Conservation (phyloP, 352 stramenopile genomes). For the Phytophthora sojae region DNA sequence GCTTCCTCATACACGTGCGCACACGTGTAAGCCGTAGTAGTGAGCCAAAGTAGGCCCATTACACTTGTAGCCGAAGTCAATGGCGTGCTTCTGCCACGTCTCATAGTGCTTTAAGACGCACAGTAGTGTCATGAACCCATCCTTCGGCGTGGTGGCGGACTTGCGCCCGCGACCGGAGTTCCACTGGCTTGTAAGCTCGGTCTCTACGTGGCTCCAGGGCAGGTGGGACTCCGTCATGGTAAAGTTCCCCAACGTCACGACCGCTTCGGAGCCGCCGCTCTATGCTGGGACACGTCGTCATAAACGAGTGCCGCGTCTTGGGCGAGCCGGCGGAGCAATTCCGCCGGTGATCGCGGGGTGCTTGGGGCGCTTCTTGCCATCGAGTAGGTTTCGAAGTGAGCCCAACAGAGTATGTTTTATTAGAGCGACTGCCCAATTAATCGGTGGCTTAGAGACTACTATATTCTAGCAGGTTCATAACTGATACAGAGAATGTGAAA, state of each 20-base stretch:
- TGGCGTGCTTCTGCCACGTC: conserved; percentile 14
- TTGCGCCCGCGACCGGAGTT: background rate
- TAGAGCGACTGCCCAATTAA: background rate
- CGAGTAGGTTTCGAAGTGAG: conserved; percentile 6
- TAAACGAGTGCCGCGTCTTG: background rate
- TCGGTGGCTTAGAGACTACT: background rate
- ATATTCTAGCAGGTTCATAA: background rate
- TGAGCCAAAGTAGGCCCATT: too few relatives aligned
- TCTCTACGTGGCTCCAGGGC: background rate
- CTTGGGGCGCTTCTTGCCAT: conserved; percentile 3
- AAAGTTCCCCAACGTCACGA: conserved; percentile 14
- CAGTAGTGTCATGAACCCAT: conserved; percentile 12
- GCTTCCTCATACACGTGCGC: too few relatives aligned
- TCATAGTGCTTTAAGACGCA: conserved; percentile 13
- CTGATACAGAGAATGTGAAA: background rate
- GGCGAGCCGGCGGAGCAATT: conserved; percentile 1
- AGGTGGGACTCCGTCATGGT: conserved; percentile 10
- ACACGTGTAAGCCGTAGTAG: too few relatives aligned
- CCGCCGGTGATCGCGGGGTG: background rate
- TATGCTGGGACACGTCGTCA: conserved; percentile 7
- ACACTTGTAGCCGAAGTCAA: conserved; percentile 6
- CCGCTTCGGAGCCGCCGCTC: conserved; percentile 8
- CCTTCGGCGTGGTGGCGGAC: background rate
- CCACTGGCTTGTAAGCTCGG: conserved; percentile 13
- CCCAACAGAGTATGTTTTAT: background rate